Percentiles rank a stretch among this genome's conserved stretches.
Evolutionary conservation across 371 early-diverging fungal genomes (phyloP).

Genomic region (Actinomortierella wolfii): DNA sequence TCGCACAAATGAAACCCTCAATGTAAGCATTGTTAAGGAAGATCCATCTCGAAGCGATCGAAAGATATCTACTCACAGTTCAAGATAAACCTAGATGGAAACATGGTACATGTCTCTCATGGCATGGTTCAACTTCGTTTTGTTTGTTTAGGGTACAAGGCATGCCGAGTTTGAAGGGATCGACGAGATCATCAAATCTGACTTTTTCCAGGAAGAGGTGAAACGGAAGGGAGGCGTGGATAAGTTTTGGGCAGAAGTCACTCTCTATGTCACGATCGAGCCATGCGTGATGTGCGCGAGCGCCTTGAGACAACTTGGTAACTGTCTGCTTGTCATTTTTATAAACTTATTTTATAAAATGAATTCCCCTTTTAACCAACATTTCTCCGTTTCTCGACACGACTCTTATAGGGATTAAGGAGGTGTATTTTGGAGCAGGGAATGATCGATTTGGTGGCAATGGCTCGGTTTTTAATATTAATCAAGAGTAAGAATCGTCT

Average conservation of each 20-base stretch:
- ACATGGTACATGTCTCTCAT: no score
- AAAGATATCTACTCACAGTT: no score
- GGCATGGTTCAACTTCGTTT: no score
- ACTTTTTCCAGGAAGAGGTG: constrained; percentile 46
- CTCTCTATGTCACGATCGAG: constrained; percentile 97
- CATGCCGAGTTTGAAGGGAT: constrained; percentile 95
- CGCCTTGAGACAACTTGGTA: constrained; percentile 80
- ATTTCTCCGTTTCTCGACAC: no score
- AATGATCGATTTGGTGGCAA: constrained; percentile 98
- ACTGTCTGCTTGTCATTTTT: constrained; percentile 1
- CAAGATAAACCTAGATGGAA: no score
- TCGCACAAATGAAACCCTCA: constrained; percentile 83
- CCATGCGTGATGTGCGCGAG: constrained; percentile 99
- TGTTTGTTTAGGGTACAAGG: constrained; percentile 71
- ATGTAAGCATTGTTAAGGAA: constrained; percentile 61
- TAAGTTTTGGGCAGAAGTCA: constrained; percentile 62
- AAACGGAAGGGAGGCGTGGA: background rate
- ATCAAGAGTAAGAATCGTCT: constrained; percentile 61
- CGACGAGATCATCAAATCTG: constrained; percentile 59
- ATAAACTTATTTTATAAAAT: background rate
- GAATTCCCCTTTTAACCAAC: background rate
- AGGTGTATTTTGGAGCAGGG: constrained; percentile 88
- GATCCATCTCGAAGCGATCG: background rate
- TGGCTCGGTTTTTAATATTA: constrained; percentile 82
- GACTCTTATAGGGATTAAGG: constrained; percentile 57